phyloP scores from a whole-genome alignment of 2,329 filamentous ascomycete genomes.

The Bipolaris cookei region DNA sequence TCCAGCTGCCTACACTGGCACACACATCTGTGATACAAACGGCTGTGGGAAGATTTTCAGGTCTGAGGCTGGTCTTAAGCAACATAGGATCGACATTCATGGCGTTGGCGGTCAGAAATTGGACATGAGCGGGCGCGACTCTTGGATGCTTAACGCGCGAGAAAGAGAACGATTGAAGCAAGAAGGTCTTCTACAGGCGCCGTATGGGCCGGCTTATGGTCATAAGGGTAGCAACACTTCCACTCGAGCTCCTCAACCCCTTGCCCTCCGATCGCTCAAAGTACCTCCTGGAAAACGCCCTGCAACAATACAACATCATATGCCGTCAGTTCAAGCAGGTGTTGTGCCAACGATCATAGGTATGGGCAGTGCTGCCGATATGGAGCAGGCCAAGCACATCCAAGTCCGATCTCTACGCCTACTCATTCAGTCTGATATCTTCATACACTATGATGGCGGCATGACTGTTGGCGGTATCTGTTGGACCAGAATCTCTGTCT shows the following conservation, averaged over 20 bases:
- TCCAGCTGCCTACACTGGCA: neutral
- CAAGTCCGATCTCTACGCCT: conserved; percentile 36
- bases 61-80: conserved; percentile 29
- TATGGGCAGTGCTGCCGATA: conserved; percentile 28
- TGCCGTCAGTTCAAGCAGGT: neutral
- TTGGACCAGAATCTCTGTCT: conserved; percentile 37
- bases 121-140: conserved; percentile 29
- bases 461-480: conserved; percentile 30
- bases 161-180: conserved; percentile 23
- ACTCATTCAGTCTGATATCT: conserved; percentile 37
- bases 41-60: conserved; percentile 26
- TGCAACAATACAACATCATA: neutral
- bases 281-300: neutral
- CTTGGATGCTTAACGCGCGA: conserved; percentile 30
- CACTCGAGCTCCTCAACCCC: neutral
- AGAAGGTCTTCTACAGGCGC: conserved; percentile 17
- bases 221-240: neutral
- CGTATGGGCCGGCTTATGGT: conserved; percentile 5
- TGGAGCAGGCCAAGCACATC: conserved; percentile 35
- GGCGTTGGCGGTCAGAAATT: conserved; percentile 29
- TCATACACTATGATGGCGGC: conserved; percentile 34
- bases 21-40: conserved; percentile 18
- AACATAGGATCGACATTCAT: conserved; percentile 32
- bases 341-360: conserved; percentile 2
- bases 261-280: neutral